Conservation (phyloP, 139 green algal genomes). For the Closterium sp. region DNA sequence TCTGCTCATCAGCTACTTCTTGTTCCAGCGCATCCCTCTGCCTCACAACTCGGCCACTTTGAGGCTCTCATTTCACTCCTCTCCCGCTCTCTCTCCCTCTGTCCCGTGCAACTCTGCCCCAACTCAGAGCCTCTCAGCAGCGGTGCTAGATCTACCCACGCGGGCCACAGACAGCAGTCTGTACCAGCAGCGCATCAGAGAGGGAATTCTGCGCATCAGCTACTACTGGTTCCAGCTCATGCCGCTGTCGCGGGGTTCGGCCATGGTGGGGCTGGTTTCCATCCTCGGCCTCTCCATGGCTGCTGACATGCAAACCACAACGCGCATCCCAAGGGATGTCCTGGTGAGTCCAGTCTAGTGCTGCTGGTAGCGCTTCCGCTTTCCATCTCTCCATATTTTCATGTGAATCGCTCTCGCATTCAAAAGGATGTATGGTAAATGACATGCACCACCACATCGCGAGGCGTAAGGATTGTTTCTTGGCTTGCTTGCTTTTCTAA, state of each 20-base stretch:
- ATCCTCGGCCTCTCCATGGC: not conserved
- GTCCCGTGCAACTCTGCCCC: not conserved
- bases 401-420: not conserved
- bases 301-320: not conserved
- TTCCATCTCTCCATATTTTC: not conserved
- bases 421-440: not conserved
- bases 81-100: not conserved
- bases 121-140: not conserved
- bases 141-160: not conserved
- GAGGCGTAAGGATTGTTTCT: not conserved
- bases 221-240: constrained; percentile 3
- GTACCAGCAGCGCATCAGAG: not conserved
- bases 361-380: too few species aligned
- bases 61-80: too few species aligned
- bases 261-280: not conserved
- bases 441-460: not conserved
- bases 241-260: not conserved
- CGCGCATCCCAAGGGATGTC: not conserved
- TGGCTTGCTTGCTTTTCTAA: too few species aligned
- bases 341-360: not conserved
- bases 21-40: too few species aligned
- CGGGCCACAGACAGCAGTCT: not conserved
- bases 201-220: not conserved
- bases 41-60: too few species aligned
- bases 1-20: too few species aligned